phyloP scores from a whole-genome alignment of 2,329 filamentous ascomycete genomes.

The Colletotrichum sp. region DNA sequence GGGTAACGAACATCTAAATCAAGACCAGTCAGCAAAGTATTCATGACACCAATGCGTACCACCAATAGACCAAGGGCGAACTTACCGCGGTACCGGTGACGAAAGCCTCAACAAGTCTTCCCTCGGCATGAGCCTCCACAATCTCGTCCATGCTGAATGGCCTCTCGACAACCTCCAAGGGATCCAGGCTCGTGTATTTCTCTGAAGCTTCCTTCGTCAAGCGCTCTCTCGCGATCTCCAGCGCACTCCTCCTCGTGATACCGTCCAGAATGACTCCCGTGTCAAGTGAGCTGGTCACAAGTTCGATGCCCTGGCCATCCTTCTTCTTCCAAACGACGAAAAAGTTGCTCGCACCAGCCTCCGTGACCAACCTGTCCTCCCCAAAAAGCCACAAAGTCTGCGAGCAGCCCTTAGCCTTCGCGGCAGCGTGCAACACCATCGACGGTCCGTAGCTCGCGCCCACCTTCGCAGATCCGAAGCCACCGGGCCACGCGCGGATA shows the following conservation, averaged over 20 bases:
- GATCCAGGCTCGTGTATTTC: neutral
- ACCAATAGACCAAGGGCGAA: conserved; percentile 23
- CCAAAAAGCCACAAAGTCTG: conserved; percentile 70
- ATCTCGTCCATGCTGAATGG: conserved; percentile 84
- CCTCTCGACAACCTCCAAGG: conserved; percentile 69
- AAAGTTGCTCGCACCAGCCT: conserved; percentile 68
- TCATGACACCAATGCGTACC: neutral
- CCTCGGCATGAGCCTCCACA: conserved; percentile 74
- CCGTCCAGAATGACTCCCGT: conserved; percentile 87
- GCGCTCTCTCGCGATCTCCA: conserved; percentile 73
- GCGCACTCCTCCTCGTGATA: conserved; percentile 78
- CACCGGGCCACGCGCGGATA: conserved; percentile 49
- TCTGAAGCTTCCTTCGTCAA: conserved; percentile 61
- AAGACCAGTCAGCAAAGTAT: conserved; percentile 15
- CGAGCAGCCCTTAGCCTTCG: conserved; percentile 56
- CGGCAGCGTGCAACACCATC: conserved; percentile 60
- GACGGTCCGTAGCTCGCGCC: conserved; percentile 69
- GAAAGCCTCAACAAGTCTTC: conserved; percentile 82
- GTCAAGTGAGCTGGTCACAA: conserved; percentile 84
- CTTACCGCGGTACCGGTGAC: conserved; percentile 84
- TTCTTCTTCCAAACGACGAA: conserved; percentile 59
- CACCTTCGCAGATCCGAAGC: conserved; percentile 66
- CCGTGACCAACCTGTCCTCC: conserved; percentile 59
- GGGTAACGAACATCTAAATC: conserved; percentile 70
- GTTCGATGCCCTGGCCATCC: conserved; percentile 59